phyloP scores from a whole-genome alignment of 2,329 filamentous ascomycete species.

The Fusarium albidum region DNA sequence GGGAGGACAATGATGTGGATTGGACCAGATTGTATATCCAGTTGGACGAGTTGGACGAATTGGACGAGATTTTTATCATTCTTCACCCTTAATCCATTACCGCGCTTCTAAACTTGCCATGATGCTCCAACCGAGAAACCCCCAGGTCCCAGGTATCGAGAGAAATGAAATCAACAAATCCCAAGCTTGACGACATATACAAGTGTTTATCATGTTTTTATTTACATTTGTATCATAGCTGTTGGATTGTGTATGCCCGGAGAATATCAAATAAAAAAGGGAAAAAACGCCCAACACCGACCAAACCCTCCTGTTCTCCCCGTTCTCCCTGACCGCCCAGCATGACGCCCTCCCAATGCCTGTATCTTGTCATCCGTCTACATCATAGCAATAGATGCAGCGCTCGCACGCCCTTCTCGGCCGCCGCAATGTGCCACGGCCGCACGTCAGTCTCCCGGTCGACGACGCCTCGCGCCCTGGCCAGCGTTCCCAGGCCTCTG shows the following conservation, averaged over 20 bases:
- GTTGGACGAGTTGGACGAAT: too few relatives aligned
- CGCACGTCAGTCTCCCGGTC: constrained; percentile 67
- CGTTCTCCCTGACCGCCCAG: constrained; percentile 3
- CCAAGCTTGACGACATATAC: neutral
- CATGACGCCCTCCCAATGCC: constrained; percentile 29
- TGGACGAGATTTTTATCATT: too few relatives aligned
- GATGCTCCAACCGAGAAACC: too few relatives aligned
- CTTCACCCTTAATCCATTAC: too few relatives aligned
- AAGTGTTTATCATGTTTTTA: constrained; percentile 2
- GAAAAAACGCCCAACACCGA: constrained; percentile 28
- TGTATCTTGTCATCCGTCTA: constrained; percentile 2
- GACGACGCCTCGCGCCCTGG: constrained; percentile 70
- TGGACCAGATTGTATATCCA: too few relatives aligned
- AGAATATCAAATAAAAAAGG: constrained; percentile 7
- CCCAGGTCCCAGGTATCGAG: too few relatives aligned
- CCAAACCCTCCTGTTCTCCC: constrained; percentile 5
- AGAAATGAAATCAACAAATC: too few relatives aligned
- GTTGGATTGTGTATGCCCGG: constrained; percentile 24
- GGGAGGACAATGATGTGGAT: too few relatives aligned
- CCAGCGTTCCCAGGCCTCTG: constrained; percentile 72
- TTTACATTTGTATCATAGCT: constrained; percentile 12
- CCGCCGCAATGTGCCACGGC: constrained; percentile 81
- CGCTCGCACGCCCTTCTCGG: constrained; percentile 72
- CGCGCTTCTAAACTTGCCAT: too few relatives aligned
- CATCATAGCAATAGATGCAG: constrained; percentile 70